Percentiles rank a stretch among this genome's conserved stretches.
Conservation (phyloP, 1,139 yeast species). For the Taiozyma sp. region DNA sequence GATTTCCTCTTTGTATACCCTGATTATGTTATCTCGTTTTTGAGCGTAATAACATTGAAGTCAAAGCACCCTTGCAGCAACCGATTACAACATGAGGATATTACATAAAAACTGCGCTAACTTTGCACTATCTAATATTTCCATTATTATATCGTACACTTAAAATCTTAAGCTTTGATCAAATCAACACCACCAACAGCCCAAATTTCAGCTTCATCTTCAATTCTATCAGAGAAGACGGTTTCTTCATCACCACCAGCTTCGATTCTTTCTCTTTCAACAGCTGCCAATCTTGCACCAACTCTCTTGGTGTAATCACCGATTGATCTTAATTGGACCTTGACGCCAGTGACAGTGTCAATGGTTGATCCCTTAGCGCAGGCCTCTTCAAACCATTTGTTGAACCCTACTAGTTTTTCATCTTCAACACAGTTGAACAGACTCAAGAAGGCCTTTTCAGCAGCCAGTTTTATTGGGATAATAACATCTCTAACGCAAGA, state of each 20-base stretch:
- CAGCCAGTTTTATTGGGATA: constrained; percentile 90
- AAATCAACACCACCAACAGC: constrained; percentile 70
- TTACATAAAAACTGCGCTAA: too few species aligned
- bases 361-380: constrained; percentile 24
- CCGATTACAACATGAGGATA: not conserved
- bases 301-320: constrained; percentile 89
- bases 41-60: too few species aligned
- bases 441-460: constrained; percentile 84
- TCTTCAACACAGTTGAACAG: constrained; percentile 72
- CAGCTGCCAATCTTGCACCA: constrained; percentile 73
- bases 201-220: constrained; percentile 87
- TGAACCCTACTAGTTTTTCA: constrained; percentile 50
- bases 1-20: too few species aligned
- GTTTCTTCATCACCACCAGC: constrained; percentile 93
- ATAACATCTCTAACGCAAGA: constrained; percentile 78
- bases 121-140: not conserved
- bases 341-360: constrained; percentile 41
- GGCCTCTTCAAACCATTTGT: constrained; percentile 45
- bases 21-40: too few species aligned
- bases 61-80: not conserved
- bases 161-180: constrained; percentile 8
- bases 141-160: not conserved
- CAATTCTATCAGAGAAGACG: constrained; percentile 78
- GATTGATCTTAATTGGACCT: constrained; percentile 65
- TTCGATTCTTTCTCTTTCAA: constrained; percentile 79